Base-by-base conservation (phyloP, 2,329 filamentous ascomycete species). In the Torrubiella hemipterigena region DNA sequence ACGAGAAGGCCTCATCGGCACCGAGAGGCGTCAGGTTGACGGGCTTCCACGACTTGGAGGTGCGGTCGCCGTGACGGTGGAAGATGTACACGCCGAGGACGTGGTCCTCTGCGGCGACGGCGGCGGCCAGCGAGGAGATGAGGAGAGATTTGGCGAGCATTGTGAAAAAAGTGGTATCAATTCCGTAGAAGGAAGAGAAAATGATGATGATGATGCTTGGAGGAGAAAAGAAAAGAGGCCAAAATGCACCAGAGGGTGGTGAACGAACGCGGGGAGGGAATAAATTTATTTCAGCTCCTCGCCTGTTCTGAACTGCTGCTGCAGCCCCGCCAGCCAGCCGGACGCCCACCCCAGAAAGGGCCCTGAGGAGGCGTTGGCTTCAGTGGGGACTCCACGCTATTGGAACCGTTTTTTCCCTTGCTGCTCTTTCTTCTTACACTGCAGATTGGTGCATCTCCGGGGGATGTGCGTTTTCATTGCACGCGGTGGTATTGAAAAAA, bases 31-130 rank as follows among this genome's bases (percentile, higher is more conserved):
- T 94, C 51, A 95, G 59, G 42, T 69, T 68, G 17, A 82, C 74
- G 10, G 81, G 80, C 27, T 75, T 64, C 39, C 73, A 74, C 13
- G 73, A 65, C 61, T 93, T 94, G 40, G 83, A 61, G 1, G 85
- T 89, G 34, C 87, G 76, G 55, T 95, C 87, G 35, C 87, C 87
- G 59, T 95, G 87, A 27, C 87, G 81, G 44, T 84, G 76, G 64
- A 93, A 93, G 56, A 94, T 76, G 55, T 87, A 91, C 27, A 79
- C 76, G 31, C 85, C 86, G 12, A 93, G 66, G 17, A 91, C 65
- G 1, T 77, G 81, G 60, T 93, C 82, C 14, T 59, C 59, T 29
- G 32, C 36, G 7, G 21, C 28, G 33, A 26, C 29, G 38, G 43
- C 27, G 36, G 58, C 38, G 32, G 57, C 49, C 29, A 61, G 45